A percentile compares a stretch with the other conserved stretches of the same genome.
phyloP scores from a whole-genome alignment of 1,284 basidiomycete species.

The Malassezia yamatoensis region DNA sequence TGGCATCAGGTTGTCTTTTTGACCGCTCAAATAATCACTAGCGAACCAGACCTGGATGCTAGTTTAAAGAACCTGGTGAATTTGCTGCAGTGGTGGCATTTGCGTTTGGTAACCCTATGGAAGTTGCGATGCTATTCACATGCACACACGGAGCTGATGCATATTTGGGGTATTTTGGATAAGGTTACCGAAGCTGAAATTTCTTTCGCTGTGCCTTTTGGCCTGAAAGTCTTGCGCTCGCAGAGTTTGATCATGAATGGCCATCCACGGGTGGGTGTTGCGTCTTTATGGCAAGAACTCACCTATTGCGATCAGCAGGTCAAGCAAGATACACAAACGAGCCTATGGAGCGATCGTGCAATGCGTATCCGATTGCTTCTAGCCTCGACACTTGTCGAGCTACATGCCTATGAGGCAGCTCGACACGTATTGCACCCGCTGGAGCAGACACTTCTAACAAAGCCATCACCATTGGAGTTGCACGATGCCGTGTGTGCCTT shows the following conservation, averaged over 20 bases:
- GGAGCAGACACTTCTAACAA: not conserved
- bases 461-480: not conserved
- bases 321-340: not conserved
- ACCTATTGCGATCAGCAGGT: not conserved
- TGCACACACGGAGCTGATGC: not conserved
- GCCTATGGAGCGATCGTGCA: not conserved
- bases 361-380: constrained; percentile 4
- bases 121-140: constrained; percentile 5
- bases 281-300: not conserved
- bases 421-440: not conserved
- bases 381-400: constrained; percentile 7
- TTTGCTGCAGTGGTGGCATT: constrained; percentile 13
- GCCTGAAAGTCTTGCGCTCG: not conserved
- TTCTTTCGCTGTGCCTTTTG: not conserved
- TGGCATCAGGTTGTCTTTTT: constrained; percentile 3
- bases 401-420: not conserved
- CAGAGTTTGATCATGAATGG: constrained; percentile 3
- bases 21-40: not conserved
- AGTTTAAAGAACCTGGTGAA: not conserved
- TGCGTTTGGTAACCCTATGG: constrained; percentile 8
- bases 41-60: not conserved
- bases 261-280: not conserved
- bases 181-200: too few relatives aligned
- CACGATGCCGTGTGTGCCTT: not conserved
- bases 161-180: constrained; percentile 8